These are phyloP conservation scores for Drechmeria coniospora DNA, from an alignment of 2,329 filamentous ascomycete genomes.

Conservation along the genomic window DNA sequence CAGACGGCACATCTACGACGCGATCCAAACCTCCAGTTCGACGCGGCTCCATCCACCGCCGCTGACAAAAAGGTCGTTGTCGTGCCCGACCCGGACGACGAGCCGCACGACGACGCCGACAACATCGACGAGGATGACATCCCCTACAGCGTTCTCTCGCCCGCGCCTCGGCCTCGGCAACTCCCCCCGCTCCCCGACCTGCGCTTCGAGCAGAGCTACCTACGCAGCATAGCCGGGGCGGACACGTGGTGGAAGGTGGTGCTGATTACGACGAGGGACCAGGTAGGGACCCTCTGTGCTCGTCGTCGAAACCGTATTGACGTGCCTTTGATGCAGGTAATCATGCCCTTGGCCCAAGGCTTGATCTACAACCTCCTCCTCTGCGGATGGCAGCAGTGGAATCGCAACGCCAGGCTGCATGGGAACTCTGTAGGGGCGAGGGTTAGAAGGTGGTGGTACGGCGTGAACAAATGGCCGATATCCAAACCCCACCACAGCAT, in stretches of 20 bases:
- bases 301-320: neutral
- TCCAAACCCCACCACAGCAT: slow-evolving; percentile 32
- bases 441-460: slow-evolving; percentile 86
- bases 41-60: slow-evolving; percentile 67
- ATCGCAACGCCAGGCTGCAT: slow-evolving; percentile 59
- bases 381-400: slow-evolving; percentile 83
- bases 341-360: slow-evolving; percentile 80
- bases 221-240: slow-evolving; percentile 71
- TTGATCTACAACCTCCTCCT: slow-evolving; percentile 76
- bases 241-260: slow-evolving; percentile 65
- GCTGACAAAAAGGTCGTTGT: slow-evolving; percentile 37
- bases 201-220: slow-evolving; percentile 94
- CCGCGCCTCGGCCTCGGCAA: slow-evolving; percentile 28
- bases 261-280: slow-evolving; percentile 77
- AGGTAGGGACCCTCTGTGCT: no score
- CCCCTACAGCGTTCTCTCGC: slow-evolving; percentile 47
- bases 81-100: slow-evolving; percentile 10
- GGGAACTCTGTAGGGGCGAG: slow-evolving; percentile 64
- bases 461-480: slow-evolving; percentile 78
- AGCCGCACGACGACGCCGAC: slow-evolving; percentile 22
- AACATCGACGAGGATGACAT: slow-evolving; percentile 49
- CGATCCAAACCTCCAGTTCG: slow-evolving; percentile 54
- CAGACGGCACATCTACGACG: slow-evolving; percentile 68
- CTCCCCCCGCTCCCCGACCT: slow-evolving; percentile 67
- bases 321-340: slow-evolving; percentile 35